phyloP scores from a whole-genome alignment of 768 basidiomycete genomes.

The Tephrocybe sp. region DNA sequence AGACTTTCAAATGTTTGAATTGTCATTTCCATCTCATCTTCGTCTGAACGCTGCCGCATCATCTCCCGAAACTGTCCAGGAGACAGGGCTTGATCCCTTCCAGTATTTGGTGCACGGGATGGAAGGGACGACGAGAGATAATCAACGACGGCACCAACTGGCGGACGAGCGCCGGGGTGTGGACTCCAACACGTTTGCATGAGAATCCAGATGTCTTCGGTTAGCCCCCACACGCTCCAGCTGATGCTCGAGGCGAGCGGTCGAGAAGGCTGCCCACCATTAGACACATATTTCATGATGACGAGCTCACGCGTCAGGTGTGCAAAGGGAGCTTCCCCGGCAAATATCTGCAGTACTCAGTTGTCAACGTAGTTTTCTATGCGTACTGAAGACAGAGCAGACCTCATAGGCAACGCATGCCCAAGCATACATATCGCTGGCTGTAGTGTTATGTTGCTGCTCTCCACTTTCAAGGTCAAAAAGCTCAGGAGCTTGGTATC shows the following conservation, averaged over 20 bases:
- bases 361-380: not conserved
- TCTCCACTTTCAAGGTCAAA: constrained; percentile 5
- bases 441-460: not conserved
- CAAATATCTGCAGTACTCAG: not conserved
- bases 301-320: not conserved
- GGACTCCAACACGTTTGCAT: constrained; percentile 1
- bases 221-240: not conserved
- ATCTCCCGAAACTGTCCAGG: not conserved
- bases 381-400: not conserved
- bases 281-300: not conserved
- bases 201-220: not conserved
- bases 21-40: too few species aligned
- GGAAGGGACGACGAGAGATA: not conserved
- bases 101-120: not conserved
- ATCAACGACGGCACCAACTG: not conserved
- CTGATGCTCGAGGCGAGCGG: not conserved
- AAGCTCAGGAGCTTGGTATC: constrained; percentile 21
- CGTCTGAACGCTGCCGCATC: too few species aligned
- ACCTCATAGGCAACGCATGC: constrained; percentile 19
- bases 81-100: not conserved
- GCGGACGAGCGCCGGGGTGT: not conserved
- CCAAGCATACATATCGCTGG: constrained; percentile 20
- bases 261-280: not conserved
- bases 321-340: not conserved
- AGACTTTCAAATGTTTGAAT: too few species aligned